Evolutionary conservation across 352 stramenopile genomes (phyloP).

Genomic region (Globisporangium heterothallicum): DNA sequence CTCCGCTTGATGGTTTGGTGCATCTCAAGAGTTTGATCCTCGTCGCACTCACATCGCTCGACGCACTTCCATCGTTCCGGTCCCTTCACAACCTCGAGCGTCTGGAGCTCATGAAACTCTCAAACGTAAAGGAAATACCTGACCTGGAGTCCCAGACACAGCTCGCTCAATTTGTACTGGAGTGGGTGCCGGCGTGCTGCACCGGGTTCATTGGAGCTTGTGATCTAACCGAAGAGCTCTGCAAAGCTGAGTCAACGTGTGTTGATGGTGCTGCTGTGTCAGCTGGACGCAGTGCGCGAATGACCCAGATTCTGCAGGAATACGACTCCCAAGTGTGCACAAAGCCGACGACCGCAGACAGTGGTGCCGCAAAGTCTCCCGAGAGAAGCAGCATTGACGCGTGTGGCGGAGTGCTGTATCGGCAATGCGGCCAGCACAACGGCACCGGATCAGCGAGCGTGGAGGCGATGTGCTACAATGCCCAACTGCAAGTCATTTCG

Average conservation of each 20-base stretch:
- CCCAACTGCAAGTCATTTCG: conserved; percentile 15
- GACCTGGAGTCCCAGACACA: conserved; percentile 15
- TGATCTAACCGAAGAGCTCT: conserved; percentile 16
- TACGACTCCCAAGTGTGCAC: too few relatives aligned
- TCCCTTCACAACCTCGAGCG: conserved; percentile 16
- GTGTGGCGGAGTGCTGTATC: conserved; percentile 14
- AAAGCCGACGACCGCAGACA: too few relatives aligned
- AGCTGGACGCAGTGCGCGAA: background rate
- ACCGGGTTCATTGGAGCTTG: conserved; percentile 27
- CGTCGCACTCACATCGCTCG: conserved; percentile 13
- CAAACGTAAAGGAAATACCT: conserved; percentile 17
- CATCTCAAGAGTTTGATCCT: conserved; percentile 33
- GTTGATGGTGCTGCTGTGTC: too few relatives aligned
- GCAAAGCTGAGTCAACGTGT: conserved; percentile 5
- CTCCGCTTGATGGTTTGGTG: conserved; percentile 20
- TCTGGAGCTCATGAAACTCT: conserved; percentile 18
- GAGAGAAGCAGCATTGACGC: background rate
- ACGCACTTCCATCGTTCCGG: conserved; percentile 18
- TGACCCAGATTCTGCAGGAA: too few relatives aligned
- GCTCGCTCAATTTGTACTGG: conserved; percentile 15
- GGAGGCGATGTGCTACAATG: conserved; percentile 26
- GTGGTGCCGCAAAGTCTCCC: background rate
- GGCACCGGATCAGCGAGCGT: background rate
- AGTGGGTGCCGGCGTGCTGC: conserved; percentile 23
- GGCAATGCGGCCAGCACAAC: conserved; percentile 2